Evolutionary conservation across 108 stramenopile genomes (phyloP), one percentile per base, ranked within the genome.

Genomic region (Bacterosira constricta): DNA sequence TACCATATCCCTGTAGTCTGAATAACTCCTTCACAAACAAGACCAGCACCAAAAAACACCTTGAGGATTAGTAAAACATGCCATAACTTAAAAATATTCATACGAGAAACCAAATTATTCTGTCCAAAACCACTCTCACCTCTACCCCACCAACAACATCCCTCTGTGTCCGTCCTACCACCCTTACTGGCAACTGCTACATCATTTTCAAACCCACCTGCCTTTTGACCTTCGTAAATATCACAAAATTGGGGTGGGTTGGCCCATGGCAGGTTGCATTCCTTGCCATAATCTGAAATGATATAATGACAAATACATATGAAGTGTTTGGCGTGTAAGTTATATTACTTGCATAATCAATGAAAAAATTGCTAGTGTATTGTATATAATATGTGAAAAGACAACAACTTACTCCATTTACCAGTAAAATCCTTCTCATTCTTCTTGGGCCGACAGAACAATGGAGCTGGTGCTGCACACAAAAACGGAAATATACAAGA

Each of bases 141-240:
- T 27, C 77, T 18, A 26, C 77, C 79, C 79, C 79, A 80, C 79
- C 79, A 81, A 20, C 80, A 81, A 49, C 80, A 81, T 12, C 80
- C 80, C 49, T 81, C 80, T 34, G 75, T 69, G 35, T 81, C 80
- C 12, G 80, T 81, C 3, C 73, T 39, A 37, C 63, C 72, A n/a
- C 55, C 27, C 21, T 25, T 17, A 47, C 69, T 76, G 12, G 66
- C 75, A 34, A 67, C 38, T 32, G 66, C 58, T 13, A 4, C 60
- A 3, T 59, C 30, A 20, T 76, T 58, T 25, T 76, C 68, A 32
- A 51, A 60, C 32, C 75, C n/a, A 12, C 75, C 75, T n/a, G 75
- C 75, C 49, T 76, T 37, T 15, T 76, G 75, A 5, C 59, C 75
- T 23, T 60, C 59, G 32, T 76, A 76, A 55, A 53, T 68, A 17